Conservation (phyloP, 2,329 filamentous ascomycete species). For the Phyllosticta citribraziliensis region DNA sequence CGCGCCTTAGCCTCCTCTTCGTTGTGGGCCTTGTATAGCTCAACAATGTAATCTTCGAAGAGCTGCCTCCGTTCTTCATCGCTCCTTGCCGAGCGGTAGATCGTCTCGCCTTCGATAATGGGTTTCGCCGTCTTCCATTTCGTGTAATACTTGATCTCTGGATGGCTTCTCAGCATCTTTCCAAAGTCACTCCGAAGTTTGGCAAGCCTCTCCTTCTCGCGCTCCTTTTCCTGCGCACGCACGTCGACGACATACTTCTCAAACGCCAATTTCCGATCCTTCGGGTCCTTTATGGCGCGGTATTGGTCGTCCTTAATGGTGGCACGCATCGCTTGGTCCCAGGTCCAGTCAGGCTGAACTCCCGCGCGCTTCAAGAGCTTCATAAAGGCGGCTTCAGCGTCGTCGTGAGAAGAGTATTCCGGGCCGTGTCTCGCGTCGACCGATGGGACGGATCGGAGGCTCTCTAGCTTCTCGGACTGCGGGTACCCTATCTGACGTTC, state of each 20-base stretch:
- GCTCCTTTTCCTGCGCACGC: conserved; percentile 84
- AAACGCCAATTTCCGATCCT: conserved; percentile 81
- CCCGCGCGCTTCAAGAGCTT: conserved; percentile 79
- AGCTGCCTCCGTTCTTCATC: conserved; percentile 81
- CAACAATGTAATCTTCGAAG: conserved; percentile 85
- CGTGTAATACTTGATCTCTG: conserved; percentile 94
- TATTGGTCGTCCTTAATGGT: conserved; percentile 89
- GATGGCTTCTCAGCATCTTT: conserved; percentile 90
- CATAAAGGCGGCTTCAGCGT: conserved; percentile 86
- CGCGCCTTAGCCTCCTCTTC: conserved; percentile 64
- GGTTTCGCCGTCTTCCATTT: conserved; percentile 93
- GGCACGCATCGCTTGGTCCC: conserved; percentile 78
- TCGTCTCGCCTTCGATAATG: conserved; percentile 89
- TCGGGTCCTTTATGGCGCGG: conserved; percentile 84
- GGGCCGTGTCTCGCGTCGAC: conserved; percentile 44
- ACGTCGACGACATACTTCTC: conserved; percentile 91
- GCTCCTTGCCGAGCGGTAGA: conserved; percentile 82
- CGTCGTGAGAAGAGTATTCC: conserved; percentile 53
- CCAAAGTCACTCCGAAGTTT: conserved; percentile 92
- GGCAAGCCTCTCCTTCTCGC: conserved; percentile 81
- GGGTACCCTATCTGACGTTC: conserved; percentile 41
- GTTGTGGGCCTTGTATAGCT: conserved; percentile 69
- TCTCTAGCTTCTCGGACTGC: conserved; percentile 7
- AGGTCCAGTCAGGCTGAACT: conserved; percentile 84
- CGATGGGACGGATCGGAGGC: conserved; percentile 16